Evolutionary conservation across 1,284 basidiomycete species (phyloP), one percentile per base, ranked within the genome.

Genomic region (Ganoderma lucidum): DNA sequence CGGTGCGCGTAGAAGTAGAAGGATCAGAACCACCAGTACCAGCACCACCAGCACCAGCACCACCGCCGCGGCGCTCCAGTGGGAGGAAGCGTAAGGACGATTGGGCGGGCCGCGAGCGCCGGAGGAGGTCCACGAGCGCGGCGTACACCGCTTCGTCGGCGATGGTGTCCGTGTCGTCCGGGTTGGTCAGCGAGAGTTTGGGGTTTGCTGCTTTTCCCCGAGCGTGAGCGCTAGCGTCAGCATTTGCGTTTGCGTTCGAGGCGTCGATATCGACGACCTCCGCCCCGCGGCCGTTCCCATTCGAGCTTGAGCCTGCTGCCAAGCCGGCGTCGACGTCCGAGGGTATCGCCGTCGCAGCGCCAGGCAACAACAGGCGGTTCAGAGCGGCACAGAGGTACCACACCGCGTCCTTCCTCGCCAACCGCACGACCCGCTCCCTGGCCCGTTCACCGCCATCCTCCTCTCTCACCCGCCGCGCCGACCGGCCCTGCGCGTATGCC

Each of bases 381-480:
- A 85, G 76, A 35, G 83, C 73, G 39, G 81, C 82, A 72, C 87
- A 88, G 39, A 89, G 80, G 77, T 87, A 89, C 86, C 87, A 88
- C 28, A 85, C 66, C 42, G 85, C 75, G 72, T 89, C 88, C 74
- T 88, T 88, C 53, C 80, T 80, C 45, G 83, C 84, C 42, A 89
- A 79, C 60, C 76, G 78, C 67, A 76, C 75, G 68, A 83, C 73
- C 63, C 83, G 80, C 41, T 64, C 51, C 53, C 32, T 17, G 12
- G 10, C 66, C 17, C 58, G 19, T 41, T 45, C 30, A 19, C 28
- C 23, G n/a, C 37, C 2, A 3, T 45, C 28, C 17, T 19, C 6
- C 28, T 17, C 23, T 2, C 23, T 37, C 17, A 19, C 35, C 45
- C 42, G 15, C 32, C 19, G 62, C 42, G n/a, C 41, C 39, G 19